A percentile compares a stretch with the other conserved stretches of the same genome.
Conservation (phyloP, 148 eudicot species). For the Beta vulgaris region DNA sequence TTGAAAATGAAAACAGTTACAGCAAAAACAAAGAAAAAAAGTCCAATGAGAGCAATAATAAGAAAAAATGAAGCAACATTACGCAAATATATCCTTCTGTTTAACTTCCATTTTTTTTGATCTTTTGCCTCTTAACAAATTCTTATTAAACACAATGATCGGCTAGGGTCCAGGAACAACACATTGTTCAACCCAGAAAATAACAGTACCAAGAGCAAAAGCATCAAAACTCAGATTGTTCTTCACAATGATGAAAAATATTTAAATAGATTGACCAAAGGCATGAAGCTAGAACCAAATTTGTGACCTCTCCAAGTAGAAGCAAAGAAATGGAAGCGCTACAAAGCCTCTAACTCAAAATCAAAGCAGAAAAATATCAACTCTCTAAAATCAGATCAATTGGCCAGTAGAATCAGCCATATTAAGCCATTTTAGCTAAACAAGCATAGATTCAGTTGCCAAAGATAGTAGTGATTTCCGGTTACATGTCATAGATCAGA, state of each 20-base stretch:
- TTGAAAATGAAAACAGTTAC: not conserved
- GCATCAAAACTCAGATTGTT: not conserved
- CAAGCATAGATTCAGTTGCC: not conserved
- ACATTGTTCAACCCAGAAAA: not conserved
- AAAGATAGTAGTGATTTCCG: not conserved
- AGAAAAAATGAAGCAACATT: not conserved
- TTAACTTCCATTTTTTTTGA: not conserved
- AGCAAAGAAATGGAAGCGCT: not conserved
- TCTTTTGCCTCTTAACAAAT: not conserved
- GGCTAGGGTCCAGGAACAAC: not conserved
- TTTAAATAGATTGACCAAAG: not conserved
- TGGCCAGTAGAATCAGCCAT: not conserved
- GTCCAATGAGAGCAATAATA: not conserved
- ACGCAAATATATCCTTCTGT: not conserved
- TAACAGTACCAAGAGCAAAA: not conserved
- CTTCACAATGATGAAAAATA: too few species aligned
- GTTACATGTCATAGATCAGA: not conserved
- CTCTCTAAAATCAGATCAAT: not conserved
- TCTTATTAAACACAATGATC: not conserved
- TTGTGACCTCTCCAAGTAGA: not conserved
- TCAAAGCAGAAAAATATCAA: not conserved
- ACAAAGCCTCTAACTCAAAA: not conserved
- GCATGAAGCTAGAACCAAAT: constrained; percentile 2
- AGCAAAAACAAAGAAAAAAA: not conserved
- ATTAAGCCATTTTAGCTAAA: not conserved